These are phyloP conservation scores for Inosperma sp. DNA, from an alignment of 768 basidiomycete genomes.

Conservation along the genomic window DNA sequence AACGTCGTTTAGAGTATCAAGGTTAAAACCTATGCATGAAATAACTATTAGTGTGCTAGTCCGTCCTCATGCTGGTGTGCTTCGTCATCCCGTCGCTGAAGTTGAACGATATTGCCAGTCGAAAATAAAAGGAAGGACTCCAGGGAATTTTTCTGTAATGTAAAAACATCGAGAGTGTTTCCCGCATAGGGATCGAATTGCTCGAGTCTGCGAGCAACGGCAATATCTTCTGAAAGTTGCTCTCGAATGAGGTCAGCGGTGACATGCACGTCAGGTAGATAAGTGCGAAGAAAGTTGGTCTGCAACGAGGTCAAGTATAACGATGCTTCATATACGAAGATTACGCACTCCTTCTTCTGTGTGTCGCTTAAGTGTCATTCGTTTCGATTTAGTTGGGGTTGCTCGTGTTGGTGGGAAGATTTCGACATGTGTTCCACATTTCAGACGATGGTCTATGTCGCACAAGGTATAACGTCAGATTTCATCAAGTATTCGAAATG, in stretches of 20 bases:
- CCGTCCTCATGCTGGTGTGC: too few relatives aligned
- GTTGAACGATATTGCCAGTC: too few relatives aligned
- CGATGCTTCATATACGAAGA: not conserved
- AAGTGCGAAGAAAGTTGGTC: conserved; percentile 69
- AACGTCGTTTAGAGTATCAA: too few relatives aligned
- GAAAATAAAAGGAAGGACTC: conserved; percentile 50
- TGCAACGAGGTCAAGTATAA: conserved; percentile 24
- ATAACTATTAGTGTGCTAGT: too few relatives aligned
- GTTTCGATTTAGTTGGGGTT: conserved; percentile 26
- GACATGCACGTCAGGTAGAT: conserved; percentile 72
- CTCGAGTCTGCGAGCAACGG: conserved; percentile 29
- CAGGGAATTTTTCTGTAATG: conserved; percentile 16
- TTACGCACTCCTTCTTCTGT: conserved; percentile 62
- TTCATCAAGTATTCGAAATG: too few relatives aligned
- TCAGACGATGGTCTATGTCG: conserved; percentile 9
- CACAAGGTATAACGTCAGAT: too few relatives aligned
- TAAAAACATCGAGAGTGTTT: conserved; percentile 45
- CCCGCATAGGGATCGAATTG: conserved; percentile 56
- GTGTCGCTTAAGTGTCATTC: conserved; percentile 39
- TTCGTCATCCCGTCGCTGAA: too few relatives aligned
- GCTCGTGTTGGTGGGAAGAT: conserved; percentile 60
- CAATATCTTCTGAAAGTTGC: conserved; percentile 46
- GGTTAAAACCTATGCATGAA: too few relatives aligned
- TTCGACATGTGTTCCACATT: conserved; percentile 29
- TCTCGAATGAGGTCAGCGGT: conserved; percentile 60